phyloP scores from a whole-genome alignment of 2,329 filamentous ascomycete genomes.

The Blumeria hordei region DNA sequence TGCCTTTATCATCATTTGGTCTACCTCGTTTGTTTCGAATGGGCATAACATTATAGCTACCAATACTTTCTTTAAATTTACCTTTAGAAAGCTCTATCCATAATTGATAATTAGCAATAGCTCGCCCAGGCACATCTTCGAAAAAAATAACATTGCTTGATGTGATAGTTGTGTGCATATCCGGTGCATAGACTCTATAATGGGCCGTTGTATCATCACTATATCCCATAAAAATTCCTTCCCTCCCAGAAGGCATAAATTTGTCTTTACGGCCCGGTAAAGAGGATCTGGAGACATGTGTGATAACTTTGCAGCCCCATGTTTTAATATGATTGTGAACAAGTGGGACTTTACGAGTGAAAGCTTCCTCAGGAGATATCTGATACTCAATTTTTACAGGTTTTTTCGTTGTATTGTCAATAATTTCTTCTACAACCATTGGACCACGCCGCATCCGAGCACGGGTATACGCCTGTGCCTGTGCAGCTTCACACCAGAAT shows the following conservation, averaged over 20 bases:
- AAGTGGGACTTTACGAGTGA: not conserved
- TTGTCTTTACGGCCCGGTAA: not conserved
- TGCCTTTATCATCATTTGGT: not conserved
- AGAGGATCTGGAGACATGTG: not conserved
- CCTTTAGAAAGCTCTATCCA: not conserved
- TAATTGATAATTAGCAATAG: no score
- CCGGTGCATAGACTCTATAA: not conserved
- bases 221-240: conserved; percentile 1
- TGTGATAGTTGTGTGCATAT: not conserved
- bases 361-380: not conserved
- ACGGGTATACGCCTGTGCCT: not conserved
- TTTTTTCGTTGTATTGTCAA: not conserved
- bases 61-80: not conserved
- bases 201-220: not conserved
- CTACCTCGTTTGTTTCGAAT: not conserved
- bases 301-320: not conserved
- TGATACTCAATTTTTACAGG: not conserved
- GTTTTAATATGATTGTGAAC: not conserved
- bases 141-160: no score
- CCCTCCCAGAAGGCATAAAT: conserved; percentile 1
- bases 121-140: no score
- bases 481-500: not conserved
- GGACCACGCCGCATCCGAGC: not conserved
- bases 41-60: not conserved
- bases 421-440: not conserved